Percentiles rank a stretch among this genome's conserved stretches.
Conservation (phyloP, 2,329 filamentous ascomycete genomes). For the Fusarium penzigii region DNA sequence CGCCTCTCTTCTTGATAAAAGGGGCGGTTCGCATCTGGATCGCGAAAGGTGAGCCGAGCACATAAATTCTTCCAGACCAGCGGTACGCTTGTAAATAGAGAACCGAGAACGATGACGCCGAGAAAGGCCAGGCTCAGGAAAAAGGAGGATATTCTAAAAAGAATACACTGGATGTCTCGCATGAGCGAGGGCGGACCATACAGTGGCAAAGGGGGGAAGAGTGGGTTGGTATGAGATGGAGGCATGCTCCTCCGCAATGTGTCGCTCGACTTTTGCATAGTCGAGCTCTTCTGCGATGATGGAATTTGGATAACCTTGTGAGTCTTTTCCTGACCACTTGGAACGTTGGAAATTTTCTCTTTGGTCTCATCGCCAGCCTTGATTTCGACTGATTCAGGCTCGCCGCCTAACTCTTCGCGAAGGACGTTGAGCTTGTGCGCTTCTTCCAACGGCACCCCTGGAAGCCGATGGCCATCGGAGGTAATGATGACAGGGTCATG, state of each 20-base stretch:
- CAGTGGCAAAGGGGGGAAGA: conserved; percentile 82
- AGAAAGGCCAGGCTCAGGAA: conserved; percentile 79
- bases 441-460: conserved; percentile 69
- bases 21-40: conserved; percentile 62
- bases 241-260: conserved; percentile 54
- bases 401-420: conserved; percentile 48
- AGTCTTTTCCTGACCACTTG: conserved; percentile 29
- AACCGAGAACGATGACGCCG: conserved; percentile 71
- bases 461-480: conserved; percentile 64
- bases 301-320: conserved; percentile 29
- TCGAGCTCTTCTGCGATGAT: conserved; percentile 33
- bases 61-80: conserved; percentile 49
- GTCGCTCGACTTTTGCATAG: conserved; percentile 45
- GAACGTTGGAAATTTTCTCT: conserved; percentile 32
- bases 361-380: conserved; percentile 27
- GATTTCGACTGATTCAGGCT: conserved; percentile 28
- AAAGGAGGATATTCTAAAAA: conserved; percentile 69
- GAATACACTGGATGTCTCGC: conserved; percentile 64
- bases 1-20: conserved; percentile 74
- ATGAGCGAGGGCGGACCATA: conserved; percentile 73
- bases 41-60: conserved; percentile 54
- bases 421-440: conserved; percentile 69
- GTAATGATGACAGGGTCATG: conserved; percentile 73
- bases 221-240: conserved; percentile 70
- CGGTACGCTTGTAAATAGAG: conserved; percentile 68